Evolutionary conservation across 208 protist species (phyloP).

Genomic region (Phytomonas sp.): DNA sequence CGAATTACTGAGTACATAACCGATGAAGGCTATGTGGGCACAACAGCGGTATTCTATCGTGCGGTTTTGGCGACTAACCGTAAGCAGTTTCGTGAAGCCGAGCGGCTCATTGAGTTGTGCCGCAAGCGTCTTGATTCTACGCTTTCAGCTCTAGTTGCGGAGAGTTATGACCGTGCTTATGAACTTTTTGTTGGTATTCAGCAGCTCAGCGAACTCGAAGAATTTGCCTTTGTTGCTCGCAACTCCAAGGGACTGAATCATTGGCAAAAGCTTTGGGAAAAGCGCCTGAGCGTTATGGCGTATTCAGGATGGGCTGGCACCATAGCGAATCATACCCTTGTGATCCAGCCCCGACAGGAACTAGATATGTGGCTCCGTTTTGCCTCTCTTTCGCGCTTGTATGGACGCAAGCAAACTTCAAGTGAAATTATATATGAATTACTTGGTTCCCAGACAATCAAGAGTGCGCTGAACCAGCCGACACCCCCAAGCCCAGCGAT

Average conservation of each 20-base stretch:
- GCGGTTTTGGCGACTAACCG: conserved; percentile 72
- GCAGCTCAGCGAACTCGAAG: conserved; percentile 98
- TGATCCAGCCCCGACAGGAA: conserved; percentile 90
- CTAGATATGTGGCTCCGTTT: conserved; percentile 97
- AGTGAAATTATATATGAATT: conserved; percentile 87
- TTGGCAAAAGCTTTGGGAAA: conserved; percentile 86
- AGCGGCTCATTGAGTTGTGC: conserved; percentile 87
- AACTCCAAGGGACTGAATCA: conserved; percentile 53
- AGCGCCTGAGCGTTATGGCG: conserved; percentile 78
- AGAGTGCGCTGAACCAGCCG: conserved; percentile 35
- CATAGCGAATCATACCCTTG: conserved; percentile 93
- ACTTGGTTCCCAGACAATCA: conserved; percentile 66
- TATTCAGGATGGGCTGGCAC: conserved; percentile 97
- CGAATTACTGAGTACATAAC: conserved; percentile 84
- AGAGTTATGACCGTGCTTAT: conserved; percentile 98
- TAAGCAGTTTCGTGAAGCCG: conserved; percentile 71
- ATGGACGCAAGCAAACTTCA: conserved; percentile 73
- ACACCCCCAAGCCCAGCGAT: conserved; percentile 57
- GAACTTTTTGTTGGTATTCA: conserved; percentile 94
- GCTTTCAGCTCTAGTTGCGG: conserved; percentile 93
- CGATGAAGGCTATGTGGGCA: conserved; percentile 85
- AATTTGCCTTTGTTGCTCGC: conserved; percentile 85
- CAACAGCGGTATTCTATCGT: conserved; percentile 89
- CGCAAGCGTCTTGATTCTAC: conserved; percentile 91
- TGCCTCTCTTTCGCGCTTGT: conserved; percentile 89